Evolutionary conservation across 1,284 basidiomycete genomes (phyloP).

Genomic region (Acaromyces ingoldii): DNA sequence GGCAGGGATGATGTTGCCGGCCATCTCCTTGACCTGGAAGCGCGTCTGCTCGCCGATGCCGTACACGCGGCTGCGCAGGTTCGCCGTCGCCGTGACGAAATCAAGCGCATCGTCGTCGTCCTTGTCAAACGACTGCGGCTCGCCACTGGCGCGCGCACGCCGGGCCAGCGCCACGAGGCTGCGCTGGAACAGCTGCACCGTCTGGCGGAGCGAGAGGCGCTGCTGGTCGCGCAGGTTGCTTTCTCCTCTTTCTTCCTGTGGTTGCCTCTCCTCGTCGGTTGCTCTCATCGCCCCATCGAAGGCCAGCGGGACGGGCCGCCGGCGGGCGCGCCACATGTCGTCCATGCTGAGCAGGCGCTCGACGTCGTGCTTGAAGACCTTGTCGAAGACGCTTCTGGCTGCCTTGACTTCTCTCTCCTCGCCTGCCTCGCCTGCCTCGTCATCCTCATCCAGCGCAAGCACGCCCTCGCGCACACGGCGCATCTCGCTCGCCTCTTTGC

Average conservation of each 20-base stretch:
- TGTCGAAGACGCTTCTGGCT: slow-evolving; percentile 73
- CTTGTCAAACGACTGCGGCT: slow-evolving; percentile 84
- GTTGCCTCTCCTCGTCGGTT: too few species aligned
- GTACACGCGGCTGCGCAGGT: slow-evolving; percentile 84
- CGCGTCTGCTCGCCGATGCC: slow-evolving; percentile 79
- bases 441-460: slow-evolving; percentile 47
- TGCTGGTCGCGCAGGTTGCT: slow-evolving; percentile 35
- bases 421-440: too few species aligned
- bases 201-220: slow-evolving; percentile 34
- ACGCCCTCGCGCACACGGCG: slow-evolving; percentile 62
- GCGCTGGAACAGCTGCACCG: slow-evolving; percentile 34
- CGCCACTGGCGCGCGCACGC: slow-evolving; percentile 65
- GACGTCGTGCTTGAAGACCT: slow-evolving; percentile 87
- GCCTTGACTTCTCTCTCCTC: slow-evolving; percentile 55
- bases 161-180: slow-evolving; percentile 73
- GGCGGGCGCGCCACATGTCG: slow-evolving; percentile 94
- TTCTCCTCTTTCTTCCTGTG: slow-evolving; percentile 9
- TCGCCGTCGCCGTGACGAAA: slow-evolving; percentile 90
- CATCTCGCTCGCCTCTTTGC: slow-evolving; percentile 85
- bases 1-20: slow-evolving; percentile 91
- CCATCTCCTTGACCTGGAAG: slow-evolving; percentile 99
- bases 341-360: slow-evolving; percentile 83
- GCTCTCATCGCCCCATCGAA: slow-evolving; percentile 65
- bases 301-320: slow-evolving; percentile 76
- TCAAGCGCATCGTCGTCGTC: slow-evolving; percentile 95